Evolutionary conservation across 805 yeast species (phyloP).

Genomic region (Yarrowia sp.): DNA sequence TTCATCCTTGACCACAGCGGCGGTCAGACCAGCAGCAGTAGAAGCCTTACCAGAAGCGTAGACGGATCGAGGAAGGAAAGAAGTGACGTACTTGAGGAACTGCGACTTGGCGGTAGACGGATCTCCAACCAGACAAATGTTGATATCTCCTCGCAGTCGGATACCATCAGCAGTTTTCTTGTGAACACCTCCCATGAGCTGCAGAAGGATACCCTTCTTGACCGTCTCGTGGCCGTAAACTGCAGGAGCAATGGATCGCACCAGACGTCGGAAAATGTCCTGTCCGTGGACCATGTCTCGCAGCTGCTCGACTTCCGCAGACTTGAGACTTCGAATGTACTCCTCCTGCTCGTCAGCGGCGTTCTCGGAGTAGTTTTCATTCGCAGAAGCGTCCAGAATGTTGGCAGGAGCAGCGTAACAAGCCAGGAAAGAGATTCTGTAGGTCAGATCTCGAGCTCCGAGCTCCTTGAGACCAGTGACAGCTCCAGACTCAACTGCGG

Average conservation of each 20-base stretch:
- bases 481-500: conserved; percentile 75
- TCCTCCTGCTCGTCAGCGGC: conserved; percentile 77
- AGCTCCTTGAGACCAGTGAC: conserved; percentile 85
- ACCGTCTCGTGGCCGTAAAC: conserved; percentile 95
- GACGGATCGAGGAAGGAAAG: conserved; percentile 91
- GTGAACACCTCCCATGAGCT: conserved; percentile 94
- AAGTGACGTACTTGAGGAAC: conserved; percentile 88
- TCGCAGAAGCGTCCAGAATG: conserved; percentile 48
- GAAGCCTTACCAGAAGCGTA: conserved; percentile 99
- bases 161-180: conserved; percentile 93
- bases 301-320: conserved; percentile 82
- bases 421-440: conserved; percentile 88
- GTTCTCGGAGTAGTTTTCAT: conserved; percentile 47
- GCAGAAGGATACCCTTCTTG: conserved; percentile 88
- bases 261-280: conserved; percentile 82
- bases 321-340: conserved; percentile 77
- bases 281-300: conserved; percentile 90
- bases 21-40: conserved; percentile 98
- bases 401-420: conserved; percentile 77
- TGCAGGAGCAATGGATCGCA: conserved; percentile 90
- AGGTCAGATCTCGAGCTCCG: conserved; percentile 95
- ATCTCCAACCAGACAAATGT: conserved; percentile 95
- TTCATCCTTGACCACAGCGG: conserved; percentile 96
- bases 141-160: conserved; percentile 93
- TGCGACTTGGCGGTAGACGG: conserved; percentile 98